These are phyloP conservation scores for Gossypium laxum DNA, from an alignment of 441 rosid species.

Conservation along the genomic window DNA sequence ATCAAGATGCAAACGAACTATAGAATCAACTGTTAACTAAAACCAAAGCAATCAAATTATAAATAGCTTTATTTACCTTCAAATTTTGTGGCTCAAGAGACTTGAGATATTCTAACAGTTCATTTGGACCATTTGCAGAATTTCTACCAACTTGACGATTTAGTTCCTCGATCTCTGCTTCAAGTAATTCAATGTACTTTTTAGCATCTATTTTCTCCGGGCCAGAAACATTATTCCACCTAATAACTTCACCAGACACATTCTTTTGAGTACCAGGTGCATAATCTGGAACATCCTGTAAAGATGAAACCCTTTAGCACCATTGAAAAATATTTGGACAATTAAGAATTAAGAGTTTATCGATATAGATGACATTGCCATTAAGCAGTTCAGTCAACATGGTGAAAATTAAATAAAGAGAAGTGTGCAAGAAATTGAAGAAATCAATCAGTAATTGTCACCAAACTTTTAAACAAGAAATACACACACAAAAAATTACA, in stretches of 20 bases:
- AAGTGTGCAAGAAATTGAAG: not conserved
- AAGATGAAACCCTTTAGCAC: conserved; percentile 7
- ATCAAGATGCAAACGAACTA: not conserved
- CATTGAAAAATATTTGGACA: not conserved
- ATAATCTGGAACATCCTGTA: conserved; percentile 53
- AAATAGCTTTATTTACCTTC: conserved; percentile 42
- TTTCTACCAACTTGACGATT: conserved; percentile 66
- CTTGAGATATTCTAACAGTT: conserved; percentile 72
- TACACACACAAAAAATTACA: not conserved
- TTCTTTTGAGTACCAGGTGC: conserved; percentile 92
- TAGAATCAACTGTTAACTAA: not conserved
- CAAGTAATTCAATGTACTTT: conserved; percentile 82
- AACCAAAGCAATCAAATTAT: not conserved
- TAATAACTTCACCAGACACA: conserved; percentile 80
- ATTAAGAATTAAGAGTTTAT: not conserved
- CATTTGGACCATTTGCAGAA: conserved; percentile 58
- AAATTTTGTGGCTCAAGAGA: conserved; percentile 92
- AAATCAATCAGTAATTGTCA: not conserved
- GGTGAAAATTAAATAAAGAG: not conserved
- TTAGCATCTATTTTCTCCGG: conserved; percentile 82
- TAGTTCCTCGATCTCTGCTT: conserved; percentile 87
- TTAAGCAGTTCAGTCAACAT: not conserved
- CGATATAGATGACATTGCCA: not conserved
- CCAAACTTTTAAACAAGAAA: not conserved
- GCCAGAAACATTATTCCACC: conserved; percentile 85